Percentiles rank a stretch among this genome's conserved stretches.
phyloP scores from a whole-genome alignment of 805 yeast genomes.

The Ogataea ganodermae region DNA sequence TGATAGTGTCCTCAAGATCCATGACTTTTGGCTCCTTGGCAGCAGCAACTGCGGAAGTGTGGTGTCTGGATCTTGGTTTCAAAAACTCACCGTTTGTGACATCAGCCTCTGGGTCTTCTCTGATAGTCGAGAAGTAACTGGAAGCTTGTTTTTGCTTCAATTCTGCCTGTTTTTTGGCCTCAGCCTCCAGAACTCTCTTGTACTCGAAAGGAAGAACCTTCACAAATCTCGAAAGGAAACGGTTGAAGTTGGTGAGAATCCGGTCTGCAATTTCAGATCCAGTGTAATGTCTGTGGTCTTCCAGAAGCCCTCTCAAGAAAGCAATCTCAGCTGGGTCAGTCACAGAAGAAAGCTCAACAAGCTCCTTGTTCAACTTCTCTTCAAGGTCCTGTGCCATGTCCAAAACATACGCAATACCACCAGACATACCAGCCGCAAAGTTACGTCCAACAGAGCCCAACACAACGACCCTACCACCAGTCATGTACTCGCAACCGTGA shows the following conservation, averaged over 20 bases:
- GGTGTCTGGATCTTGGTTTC: constrained; percentile 47
- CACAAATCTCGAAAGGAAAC: constrained; percentile 84
- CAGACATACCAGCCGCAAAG: constrained; percentile 98
- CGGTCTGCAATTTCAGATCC: constrained; percentile 87
- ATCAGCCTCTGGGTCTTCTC: constrained; percentile 83
- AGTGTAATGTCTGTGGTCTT: constrained; percentile 94
- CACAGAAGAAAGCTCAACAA: constrained; percentile 76
- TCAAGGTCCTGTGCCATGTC: constrained; percentile 93
- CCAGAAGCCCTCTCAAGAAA: constrained; percentile 86
- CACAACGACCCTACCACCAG: constrained; percentile 97
- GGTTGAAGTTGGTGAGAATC: constrained; percentile 82
- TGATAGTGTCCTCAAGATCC: constrained; percentile 87
- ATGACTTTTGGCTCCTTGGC: constrained; percentile 75
- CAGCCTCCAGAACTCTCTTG: constrained; percentile 82
- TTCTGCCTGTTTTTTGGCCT: constrained; percentile 62
- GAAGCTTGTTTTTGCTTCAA: constrained; percentile 67
- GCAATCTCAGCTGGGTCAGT: constrained; percentile 92
- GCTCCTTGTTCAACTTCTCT: constrained; percentile 74
- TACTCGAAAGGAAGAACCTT: constrained; percentile 93
- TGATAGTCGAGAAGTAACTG: constrained; percentile 65
- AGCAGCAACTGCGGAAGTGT: constrained; percentile 29
- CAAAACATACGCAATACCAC: constrained; percentile 97
- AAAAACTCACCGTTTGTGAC: constrained; percentile 86
- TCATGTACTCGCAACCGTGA: constrained; percentile 99
- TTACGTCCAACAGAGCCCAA: constrained; percentile 90